Evolutionary conservation across 305 asterid species (phyloP), one percentile per base, ranked within the genome.

Genomic region (Ilex paraguariensis): DNA sequence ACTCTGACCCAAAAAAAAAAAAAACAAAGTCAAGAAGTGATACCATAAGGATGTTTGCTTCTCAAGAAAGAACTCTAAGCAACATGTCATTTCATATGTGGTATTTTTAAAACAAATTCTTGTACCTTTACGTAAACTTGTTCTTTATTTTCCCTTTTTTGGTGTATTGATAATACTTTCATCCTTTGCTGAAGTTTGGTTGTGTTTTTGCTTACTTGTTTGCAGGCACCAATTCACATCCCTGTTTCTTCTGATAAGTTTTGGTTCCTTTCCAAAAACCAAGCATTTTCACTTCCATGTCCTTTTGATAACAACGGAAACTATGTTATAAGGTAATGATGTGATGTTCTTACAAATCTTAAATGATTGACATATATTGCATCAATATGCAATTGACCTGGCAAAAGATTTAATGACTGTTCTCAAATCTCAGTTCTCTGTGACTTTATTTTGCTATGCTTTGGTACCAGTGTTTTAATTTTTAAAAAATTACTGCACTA

Each of bases 221-320:
- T 78, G 84, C 89, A 94, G 99, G 93, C 97, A 64, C 99, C 99
- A 28, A 61, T 94, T 66, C 81, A 81, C 64, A 87, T 86, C 56
- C 95, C 93, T 53, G 99, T 94, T 72, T 75, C 97, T 72, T 86
- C 96, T 56, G 99, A 94, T 70, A 85, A 84, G 64, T 94, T 94
- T 83, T 84, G 86, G 93, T 79, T 94, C 61, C 97, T 94, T 71
- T 80, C 95, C 1, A 56, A 82, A 72, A 78, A 69, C 15, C 95
- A 72, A 59, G 85, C 96, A 63, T 70, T 86, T 54, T 75, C 95
- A 73, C 73, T 88, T 59, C 99, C 96, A 39, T 86, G 87, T 77
- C 99, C 99, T 13, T 90, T 90, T 70, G 72, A 86, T 71, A 94
- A 94, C 80, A 66, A 64, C 67, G 97, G 95, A 67, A 94, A 94